Base-by-base conservation (phyloP, 768 basidiomycete genomes). In the Naganishia antarctica region DNA sequence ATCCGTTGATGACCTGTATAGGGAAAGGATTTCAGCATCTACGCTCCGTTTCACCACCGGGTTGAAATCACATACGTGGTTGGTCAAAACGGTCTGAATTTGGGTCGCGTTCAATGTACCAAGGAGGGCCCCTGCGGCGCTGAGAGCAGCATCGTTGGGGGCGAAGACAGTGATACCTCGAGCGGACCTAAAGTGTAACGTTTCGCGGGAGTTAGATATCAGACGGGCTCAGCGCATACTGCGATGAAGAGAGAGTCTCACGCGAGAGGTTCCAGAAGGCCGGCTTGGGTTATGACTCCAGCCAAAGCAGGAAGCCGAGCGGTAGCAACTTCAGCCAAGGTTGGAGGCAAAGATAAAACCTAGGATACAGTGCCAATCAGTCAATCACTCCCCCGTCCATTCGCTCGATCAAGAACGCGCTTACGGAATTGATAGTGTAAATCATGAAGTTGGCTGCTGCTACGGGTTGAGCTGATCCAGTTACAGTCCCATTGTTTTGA, bases 151-250 rank as follows among this genome's bases (percentile, higher is more conserved):
- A 68, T 86, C 80, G 64, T 77, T 81, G 8, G 88, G 88, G 3
- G 84, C 83, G 70, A 89, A 88, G 43, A 88, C 67, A 0, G 88
- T 89, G 65, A 86, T 80, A 2, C 87, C 88, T 26, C 66, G 73
- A 0, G 81, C 74, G 0, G 74, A 7, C n/a, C 53, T 57, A 26
- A 37, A 21, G 50, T 4, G 21, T 13, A n/a, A n/a, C n/a, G n/a
- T n/a, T n/a, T n/a, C n/a, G n/a, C n/a, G n/a, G n/a, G n/a, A n/a
- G n/a, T n/a, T n/a, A n/a, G n/a, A n/a, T n/a, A n/a, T n/a, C n/a
- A n/a, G n/a, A n/a, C n/a, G n/a, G n/a, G n/a, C n/a, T n/a, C n/a
- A n/a, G n/a, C n/a, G n/a, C n/a, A n/a, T n/a, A n/a, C n/a, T n/a
- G n/a, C n/a, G n/a, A n/a, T n/a, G n/a, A n/a, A n/a, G n/a, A n/a